Evolutionary conservation across 2,329 filamentous ascomycete genomes (phyloP), one percentile per base, ranked within the genome.

Genomic region (Aspergillus unguis): DNA sequence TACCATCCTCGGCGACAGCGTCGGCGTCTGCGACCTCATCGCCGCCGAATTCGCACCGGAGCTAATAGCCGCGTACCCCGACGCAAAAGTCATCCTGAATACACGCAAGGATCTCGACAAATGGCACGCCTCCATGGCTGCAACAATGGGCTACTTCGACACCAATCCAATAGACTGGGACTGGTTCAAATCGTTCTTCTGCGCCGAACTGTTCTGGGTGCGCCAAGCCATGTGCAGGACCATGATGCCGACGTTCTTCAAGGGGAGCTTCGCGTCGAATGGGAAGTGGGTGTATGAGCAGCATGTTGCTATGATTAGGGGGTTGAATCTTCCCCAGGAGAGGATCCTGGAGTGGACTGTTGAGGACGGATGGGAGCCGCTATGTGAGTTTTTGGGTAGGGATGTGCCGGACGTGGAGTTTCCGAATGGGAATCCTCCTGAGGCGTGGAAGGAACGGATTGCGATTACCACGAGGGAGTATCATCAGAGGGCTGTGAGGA

Each of bases 31-130:
- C 5, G 72, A 75, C 44, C 53, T 65, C 1, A 63, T 70, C 1
- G 60, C 61, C 5, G 58, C 54, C 1, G 57, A 64, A 28, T 74
- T 75, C 55, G 63, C 62, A 1, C 55, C 57, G 6, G 73, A 75
- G 32, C 57, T 75, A 0, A 56, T 71, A 7, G 45, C 54, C 4
- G 62, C 66, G 1, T 75, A 73, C 44, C 72, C 72, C 0, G 58
- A 68, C 3, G 58, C 59, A 0, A 63, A 61, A 25, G 53, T 62
- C 8, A 58, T 59, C 36, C 48, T 59, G 2, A 62, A 62, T 25
- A 37, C 48, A 2, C 54, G 59, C 4, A 48, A 6, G 1, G 56
- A 60, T 28, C 38, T 57, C 2, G 58, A 62, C 8, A 35, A 44
- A 3, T 61, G 58, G 59, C 46, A 63, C 29, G 17, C n/a, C 9